phyloP scores from a whole-genome alignment of 345 rosid species.

The Acer yangbiense region DNA sequence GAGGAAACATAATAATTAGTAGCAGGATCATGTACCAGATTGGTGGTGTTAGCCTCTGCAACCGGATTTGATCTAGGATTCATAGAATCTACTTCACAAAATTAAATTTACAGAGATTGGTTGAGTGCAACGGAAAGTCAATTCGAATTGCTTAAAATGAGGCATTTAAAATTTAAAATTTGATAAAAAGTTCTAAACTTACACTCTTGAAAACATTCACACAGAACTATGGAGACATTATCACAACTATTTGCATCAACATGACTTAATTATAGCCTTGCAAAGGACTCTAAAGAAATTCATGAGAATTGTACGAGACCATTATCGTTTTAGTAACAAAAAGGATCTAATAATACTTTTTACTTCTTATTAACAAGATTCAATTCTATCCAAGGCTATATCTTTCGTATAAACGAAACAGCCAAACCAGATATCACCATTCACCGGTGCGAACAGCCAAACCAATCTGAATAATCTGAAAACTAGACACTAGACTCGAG shows the following conservation, averaged over 20 bases:
- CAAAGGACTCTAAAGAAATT: not conserved
- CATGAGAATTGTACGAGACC: not conserved
- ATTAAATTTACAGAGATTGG: conserved; percentile 5
- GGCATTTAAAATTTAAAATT: not conserved
- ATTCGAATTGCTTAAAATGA: not conserved
- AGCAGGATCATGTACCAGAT: conserved; percentile 39
- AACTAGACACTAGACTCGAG: too few relatives aligned
- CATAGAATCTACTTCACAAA: conserved; percentile 35
- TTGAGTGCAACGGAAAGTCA: not conserved
- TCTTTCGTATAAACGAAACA: not conserved
- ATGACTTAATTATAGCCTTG: not conserved
- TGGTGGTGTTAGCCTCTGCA: conserved; percentile 26
- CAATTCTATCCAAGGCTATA: not conserved
- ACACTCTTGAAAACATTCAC: not conserved
- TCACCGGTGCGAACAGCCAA: too few relatives aligned
- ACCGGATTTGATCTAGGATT: conserved; percentile 28
- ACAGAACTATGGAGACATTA: too few relatives aligned
- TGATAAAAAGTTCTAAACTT: not conserved
- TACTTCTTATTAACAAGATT: not conserved
- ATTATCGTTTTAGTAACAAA: not conserved
- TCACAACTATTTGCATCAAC: not conserved
- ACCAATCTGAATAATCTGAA: not conserved
- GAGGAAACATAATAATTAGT: not conserved
- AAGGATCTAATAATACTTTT: too few relatives aligned
- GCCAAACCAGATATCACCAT: too few relatives aligned